These are phyloP conservation scores for Blastocystis sp. DNA, from an alignment of 352 stramenopile species.

Conservation along the genomic window DNA sequence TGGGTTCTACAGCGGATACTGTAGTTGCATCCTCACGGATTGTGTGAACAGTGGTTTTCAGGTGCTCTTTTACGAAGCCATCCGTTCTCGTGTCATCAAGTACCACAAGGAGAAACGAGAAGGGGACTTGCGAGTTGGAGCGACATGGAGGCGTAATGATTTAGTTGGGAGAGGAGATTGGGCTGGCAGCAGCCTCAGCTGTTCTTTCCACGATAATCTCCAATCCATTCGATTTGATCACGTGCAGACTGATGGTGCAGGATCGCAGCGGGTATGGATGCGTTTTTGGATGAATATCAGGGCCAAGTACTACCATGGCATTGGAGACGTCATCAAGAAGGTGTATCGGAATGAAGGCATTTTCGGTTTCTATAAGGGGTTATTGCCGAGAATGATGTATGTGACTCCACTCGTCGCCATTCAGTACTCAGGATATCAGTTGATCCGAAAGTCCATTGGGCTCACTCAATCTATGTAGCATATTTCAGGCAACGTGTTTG, in stretches of 20 bases:
- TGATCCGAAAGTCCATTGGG: constrained; percentile 10
- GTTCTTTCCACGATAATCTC: neutral
- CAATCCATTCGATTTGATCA: constrained; percentile 21
- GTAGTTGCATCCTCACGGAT: constrained; percentile 20
- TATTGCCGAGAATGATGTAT: constrained; percentile 28
- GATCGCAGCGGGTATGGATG: neutral
- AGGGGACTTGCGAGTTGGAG: neutral
- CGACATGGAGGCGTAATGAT: neutral
- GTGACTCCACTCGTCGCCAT: constrained; percentile 20
- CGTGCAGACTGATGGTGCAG: constrained; percentile 11
- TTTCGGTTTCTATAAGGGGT: constrained; percentile 2
- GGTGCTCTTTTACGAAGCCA: constrained; percentile 9
- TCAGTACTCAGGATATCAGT: constrained; percentile 17
- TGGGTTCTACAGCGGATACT: constrained; percentile 22
- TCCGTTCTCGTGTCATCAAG: neutral
- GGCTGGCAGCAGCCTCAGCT: neutral
- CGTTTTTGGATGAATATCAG: neutral
- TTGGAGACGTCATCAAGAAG: constrained; percentile 2
- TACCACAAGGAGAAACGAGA: neutral
- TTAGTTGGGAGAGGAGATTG: constrained; percentile 34
- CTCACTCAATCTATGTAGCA: too few species aligned
- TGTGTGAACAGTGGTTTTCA: constrained; percentile 29
- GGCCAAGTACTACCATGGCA: constrained; percentile 2
- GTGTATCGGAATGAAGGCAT: constrained; percentile 12
- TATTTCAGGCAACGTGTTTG: too few species aligned